Evolutionary conservation across 1,284 basidiomycete genomes (phyloP).

Genomic region (Rhodotorula sp.): DNA sequence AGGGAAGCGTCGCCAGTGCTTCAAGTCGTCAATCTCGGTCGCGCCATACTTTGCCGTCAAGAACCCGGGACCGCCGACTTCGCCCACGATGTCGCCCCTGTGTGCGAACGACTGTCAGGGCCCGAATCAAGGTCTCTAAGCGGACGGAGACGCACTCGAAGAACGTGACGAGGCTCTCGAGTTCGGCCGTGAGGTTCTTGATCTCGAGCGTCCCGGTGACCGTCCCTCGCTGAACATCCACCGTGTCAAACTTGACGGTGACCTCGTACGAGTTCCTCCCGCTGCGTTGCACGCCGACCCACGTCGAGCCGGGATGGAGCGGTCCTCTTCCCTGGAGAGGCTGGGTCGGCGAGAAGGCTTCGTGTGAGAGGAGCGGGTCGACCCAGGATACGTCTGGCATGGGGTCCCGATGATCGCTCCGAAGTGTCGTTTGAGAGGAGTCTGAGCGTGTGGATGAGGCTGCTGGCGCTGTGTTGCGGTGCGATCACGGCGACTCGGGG

Average conservation of each 20-base stretch:
- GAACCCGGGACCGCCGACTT: constrained; percentile 68
- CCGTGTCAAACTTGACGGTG: constrained; percentile 74
- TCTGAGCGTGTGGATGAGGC: background rate
- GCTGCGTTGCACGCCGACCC: constrained; percentile 30
- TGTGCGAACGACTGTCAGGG: background rate
- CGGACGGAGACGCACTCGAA: constrained; percentile 53
- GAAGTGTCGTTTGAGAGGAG: no score
- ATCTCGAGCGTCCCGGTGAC: constrained; percentile 86
- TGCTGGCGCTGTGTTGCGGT: background rate
- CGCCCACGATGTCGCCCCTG: constrained; percentile 88
- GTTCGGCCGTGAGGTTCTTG: constrained; percentile 80
- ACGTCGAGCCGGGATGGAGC: constrained; percentile 33
- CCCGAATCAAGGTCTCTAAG: background rate
- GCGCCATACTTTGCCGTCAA: constrained; percentile 80
- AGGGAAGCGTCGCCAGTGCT: constrained; percentile 86
- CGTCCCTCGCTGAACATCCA: constrained; percentile 73
- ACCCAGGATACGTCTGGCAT: background rate
- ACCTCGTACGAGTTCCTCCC: constrained; percentile 82
- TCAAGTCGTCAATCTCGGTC: constrained; percentile 79
- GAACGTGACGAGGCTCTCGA: constrained; percentile 85
- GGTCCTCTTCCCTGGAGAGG: constrained; percentile 10
- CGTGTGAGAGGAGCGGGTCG: constrained; percentile 14
- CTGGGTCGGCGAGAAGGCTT: constrained; percentile 6
- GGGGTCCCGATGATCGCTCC: background rate
- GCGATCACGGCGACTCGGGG: background rate